phyloP scores from a whole-genome alignment of 345 rosid species.

The Crucihimalaya himalaica region DNA sequence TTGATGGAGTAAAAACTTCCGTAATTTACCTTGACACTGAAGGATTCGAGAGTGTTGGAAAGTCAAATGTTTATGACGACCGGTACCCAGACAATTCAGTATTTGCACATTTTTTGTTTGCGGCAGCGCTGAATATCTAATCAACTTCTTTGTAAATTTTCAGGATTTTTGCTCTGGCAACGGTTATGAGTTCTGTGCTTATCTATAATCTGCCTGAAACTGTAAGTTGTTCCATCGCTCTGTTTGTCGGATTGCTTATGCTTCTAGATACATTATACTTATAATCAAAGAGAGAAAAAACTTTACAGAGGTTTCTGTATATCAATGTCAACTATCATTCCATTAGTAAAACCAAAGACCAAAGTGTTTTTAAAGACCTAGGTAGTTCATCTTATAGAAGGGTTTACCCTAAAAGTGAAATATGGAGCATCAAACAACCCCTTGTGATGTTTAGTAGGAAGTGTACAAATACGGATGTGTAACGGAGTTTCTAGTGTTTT shows the following conservation, averaged over 20 bases:
- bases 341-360: neutral
- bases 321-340: neutral
- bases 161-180: constrained; percentile 98
- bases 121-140: neutral
- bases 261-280: constrained; percentile 3
- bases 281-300: neutral
- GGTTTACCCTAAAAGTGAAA: neutral
- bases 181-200: constrained; percentile 97
- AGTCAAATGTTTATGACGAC: constrained; percentile 97
- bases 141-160: constrained; percentile 27
- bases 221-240: constrained; percentile 54
- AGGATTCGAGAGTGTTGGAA: constrained; percentile 99
- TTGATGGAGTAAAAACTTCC: constrained; percentile 79
- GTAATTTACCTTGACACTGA: constrained; percentile 95
- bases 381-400: neutral
- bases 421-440: neutral
- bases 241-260: constrained; percentile 13
- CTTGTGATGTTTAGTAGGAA: constrained; percentile 2
- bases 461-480: constrained; percentile 3
- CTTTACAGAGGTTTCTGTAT: neutral
- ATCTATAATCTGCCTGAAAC: constrained; percentile 95
- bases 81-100: constrained; percentile 51
- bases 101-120: neutral
- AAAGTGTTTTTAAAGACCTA: constrained; percentile 8
- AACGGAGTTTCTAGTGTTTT: neutral